Evolutionary conservation across 2,329 filamentous ascomycete species (phyloP).

Genomic region (Emydomyces testavorans): DNA sequence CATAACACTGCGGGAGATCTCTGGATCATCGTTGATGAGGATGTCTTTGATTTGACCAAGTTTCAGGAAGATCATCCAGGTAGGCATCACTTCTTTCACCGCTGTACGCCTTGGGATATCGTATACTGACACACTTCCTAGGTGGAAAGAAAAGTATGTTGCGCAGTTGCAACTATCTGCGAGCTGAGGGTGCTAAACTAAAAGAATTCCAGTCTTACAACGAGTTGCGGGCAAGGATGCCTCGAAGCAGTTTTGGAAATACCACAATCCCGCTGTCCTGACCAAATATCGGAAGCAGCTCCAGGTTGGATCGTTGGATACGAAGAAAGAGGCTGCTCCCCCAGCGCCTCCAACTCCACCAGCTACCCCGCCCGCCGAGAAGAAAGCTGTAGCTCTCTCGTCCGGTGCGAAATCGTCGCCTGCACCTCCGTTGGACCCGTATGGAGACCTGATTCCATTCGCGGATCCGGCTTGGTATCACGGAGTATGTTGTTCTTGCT

Average conservation of each 20-base stretch:
- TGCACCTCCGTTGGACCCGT: slow-evolving; percentile 63
- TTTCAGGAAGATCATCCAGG: slow-evolving; percentile 20
- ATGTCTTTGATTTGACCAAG: slow-evolving; percentile 18
- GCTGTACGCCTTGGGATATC: too few relatives aligned
- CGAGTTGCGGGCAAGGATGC: slow-evolving; percentile 56
- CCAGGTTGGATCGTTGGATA: slow-evolving; percentile 64
- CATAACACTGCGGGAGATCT: slow-evolving; percentile 44
- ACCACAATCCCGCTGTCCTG: slow-evolving; percentile 49
- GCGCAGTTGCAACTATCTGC: too few relatives aligned
- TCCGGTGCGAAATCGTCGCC: slow-evolving; percentile 29
- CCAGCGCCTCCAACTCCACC: slow-evolving; percentile 37
- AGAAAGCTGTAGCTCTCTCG: slow-evolving; percentile 46
- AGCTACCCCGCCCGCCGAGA: slow-evolving; percentile 41
- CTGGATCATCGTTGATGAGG: slow-evolving; percentile 18
- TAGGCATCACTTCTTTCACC: slow-evolving; percentile 4
- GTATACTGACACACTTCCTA: slow-evolving; percentile 1
- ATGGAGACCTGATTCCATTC: slow-evolving; percentile 78
- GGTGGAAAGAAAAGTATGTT: slow-evolving; percentile 16
- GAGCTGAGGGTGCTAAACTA: background rate
- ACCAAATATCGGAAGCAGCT: slow-evolving; percentile 53
- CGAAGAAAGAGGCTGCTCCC: slow-evolving; percentile 56
- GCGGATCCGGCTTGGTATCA: slow-evolving; percentile 93
- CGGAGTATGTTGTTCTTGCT: slow-evolving; percentile 48
- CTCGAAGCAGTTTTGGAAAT: slow-evolving; percentile 58
- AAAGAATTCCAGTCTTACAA: slow-evolving; percentile 43